Base-by-base conservation (phyloP, 495 filamentous ascomycete genomes). In the Geoglossum glabrum region DNA sequence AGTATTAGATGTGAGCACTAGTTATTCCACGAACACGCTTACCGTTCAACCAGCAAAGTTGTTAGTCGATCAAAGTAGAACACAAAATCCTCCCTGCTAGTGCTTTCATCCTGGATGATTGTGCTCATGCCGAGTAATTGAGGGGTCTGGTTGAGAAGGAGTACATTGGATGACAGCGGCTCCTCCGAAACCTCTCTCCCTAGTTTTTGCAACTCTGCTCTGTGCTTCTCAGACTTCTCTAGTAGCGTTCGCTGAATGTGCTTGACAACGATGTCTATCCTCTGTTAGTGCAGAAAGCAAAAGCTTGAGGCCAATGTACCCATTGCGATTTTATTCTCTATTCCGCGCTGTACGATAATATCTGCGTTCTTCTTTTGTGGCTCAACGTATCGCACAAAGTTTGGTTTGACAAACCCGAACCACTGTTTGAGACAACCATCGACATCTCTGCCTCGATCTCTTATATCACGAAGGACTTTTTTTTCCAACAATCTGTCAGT, bases 361-460 rank as follows among this genome's bases (percentile, higher is more conserved):
- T 98, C 92, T 86, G 88, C 87, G 58, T 87, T 79, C 57, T 84
- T 79, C 26, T 87, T 76, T 65, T 98, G 92, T 47, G 93, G 92
- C 61, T 94, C 80, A 51, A 98, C 92, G 66, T 78, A 96, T 72
- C 77, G 74, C 60, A 88, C 84, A 62, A 89, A 96, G 59, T 95
- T 96, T 3, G 92, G 92, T 69, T 98, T 98, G 8, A 98, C 92
- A 68, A 83, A 98, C 36, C 68, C 68, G 66, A 95, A 95, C 92
- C 92, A 98, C 69, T 98, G 92, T 68, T 97, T 97, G 64, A 97
- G 90, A 64, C 89, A 90, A 40, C 92, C 92, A 61, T 95, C 86
- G 58, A 96, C 81, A 60, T 93, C 87, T 56, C 90, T 75, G 8
- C 86, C 87, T 63, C 90, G 76, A 63, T 93, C 84, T 61, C 75